Evolutionary conservation across 2,329 filamentous ascomycete genomes (phyloP).

Genomic region (Neoscytalidium dimidiatum): DNA sequence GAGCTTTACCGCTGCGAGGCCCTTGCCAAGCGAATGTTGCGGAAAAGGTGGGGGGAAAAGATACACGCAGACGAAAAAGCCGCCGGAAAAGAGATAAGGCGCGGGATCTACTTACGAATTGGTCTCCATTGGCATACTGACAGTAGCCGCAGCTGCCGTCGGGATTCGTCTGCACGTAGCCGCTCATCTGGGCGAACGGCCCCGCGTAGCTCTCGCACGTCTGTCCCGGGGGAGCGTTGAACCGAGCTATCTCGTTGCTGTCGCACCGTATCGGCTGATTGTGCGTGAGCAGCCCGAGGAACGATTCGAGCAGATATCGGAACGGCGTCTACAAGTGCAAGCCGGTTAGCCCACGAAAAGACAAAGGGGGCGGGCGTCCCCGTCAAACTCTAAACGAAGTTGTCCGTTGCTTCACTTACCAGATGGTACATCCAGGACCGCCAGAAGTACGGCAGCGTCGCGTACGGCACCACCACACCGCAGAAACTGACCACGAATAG

Average conservation of each 20-base stretch:
- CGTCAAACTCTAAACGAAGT: background rate
- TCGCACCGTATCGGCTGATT: slow-evolving; percentile 59
- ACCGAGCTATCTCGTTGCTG: slow-evolving; percentile 60
- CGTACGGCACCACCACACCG: slow-evolving; percentile 71
- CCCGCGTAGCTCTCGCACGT: slow-evolving; percentile 63
- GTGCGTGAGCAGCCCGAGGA: slow-evolving; percentile 59
- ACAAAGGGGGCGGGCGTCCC: too few relatives aligned
- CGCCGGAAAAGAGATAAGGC: background rate
- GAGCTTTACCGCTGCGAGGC: background rate
- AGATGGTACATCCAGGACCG: slow-evolving; percentile 42
- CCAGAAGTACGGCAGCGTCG: slow-evolving; percentile 67
- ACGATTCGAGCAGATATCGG: slow-evolving; percentile 65
- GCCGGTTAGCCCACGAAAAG: too few relatives aligned
- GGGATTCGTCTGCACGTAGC: slow-evolving; percentile 60
- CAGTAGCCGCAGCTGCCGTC: slow-evolving; percentile 66
- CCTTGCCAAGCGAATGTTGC: background rate
- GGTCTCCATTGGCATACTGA: slow-evolving; percentile 61
- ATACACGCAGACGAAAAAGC: background rate
- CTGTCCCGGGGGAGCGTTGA: slow-evolving; percentile 59
- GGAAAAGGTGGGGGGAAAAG: background rate
- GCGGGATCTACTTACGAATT: slow-evolving; percentile 45
- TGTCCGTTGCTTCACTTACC: slow-evolving; percentile 9
- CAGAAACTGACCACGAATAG: slow-evolving; percentile 72
- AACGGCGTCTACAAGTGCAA: slow-evolving; percentile 67
- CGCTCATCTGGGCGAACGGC: slow-evolving; percentile 56